Evolutionary conservation across 2,329 filamentous ascomycete species (phyloP).

Genomic region (Paradendryphiella salina): DNA sequence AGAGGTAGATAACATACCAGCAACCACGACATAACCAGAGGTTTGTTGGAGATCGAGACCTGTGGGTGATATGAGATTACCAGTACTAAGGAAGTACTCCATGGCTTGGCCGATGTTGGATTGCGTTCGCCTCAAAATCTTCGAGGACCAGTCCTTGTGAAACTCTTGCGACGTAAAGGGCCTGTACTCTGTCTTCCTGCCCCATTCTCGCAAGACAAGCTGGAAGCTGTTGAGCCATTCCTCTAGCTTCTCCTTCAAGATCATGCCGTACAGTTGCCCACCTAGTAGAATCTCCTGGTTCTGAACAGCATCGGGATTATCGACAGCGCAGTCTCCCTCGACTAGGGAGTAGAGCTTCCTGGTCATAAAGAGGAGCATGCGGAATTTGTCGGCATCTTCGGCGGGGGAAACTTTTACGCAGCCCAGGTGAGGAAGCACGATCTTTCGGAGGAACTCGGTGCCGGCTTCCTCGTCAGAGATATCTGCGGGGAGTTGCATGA

Average conservation of each 20-base stretch:
- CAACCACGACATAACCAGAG: slow-evolving; percentile 93
- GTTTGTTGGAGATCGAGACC: slow-evolving; percentile 93
- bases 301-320: slow-evolving; percentile 95
- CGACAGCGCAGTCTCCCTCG: slow-evolving; percentile 86
- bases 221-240: slow-evolving; percentile 77
- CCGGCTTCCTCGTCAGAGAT: slow-evolving; percentile 88
- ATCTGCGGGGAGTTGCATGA: slow-evolving; percentile 80
- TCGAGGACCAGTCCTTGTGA: slow-evolving; percentile 72
- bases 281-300: slow-evolving; percentile 95
- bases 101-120: slow-evolving; percentile 85
- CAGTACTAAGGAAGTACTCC: slow-evolving; percentile 95
- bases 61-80: slow-evolving; percentile 87
- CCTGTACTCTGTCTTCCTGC: slow-evolving; percentile 54
- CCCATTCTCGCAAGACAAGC: slow-evolving; percentile 59
- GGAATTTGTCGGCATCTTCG: slow-evolving; percentile 90
- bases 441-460: slow-evolving; percentile 84
- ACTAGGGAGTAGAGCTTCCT: slow-evolving; percentile 92
- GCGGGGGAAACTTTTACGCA: slow-evolving; percentile 79
- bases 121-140: slow-evolving; percentile 78
- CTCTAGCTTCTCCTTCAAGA: slow-evolving; percentile 91
- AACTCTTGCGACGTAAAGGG: slow-evolving; percentile 78
- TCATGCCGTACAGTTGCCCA: slow-evolving; percentile 91
- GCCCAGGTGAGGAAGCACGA: slow-evolving; percentile 90
- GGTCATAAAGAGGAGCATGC: slow-evolving; percentile 92
- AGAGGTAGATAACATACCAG: slow-evolving; percentile 57